Conservation (phyloP, 2,329 filamentous ascomycete species). For the Didymella keratinophila region DNA sequence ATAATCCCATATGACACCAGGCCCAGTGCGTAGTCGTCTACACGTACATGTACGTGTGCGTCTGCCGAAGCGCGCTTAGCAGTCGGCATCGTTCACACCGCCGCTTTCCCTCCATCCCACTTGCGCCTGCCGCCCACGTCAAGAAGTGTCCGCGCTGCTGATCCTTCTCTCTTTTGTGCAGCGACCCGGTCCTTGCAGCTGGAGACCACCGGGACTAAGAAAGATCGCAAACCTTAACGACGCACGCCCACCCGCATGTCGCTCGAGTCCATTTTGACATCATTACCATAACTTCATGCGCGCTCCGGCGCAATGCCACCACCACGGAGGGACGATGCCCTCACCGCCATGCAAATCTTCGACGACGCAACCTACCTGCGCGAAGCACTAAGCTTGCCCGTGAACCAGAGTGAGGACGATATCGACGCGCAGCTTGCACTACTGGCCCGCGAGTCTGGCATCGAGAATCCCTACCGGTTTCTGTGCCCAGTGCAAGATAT, state of each 20-base stretch:
- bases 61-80: constrained; percentile 23
- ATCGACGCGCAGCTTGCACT: constrained; percentile 41
- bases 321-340: constrained; percentile 35
- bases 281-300: constrained; percentile 40
- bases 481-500: constrained; percentile 35
- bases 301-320: constrained; percentile 45
- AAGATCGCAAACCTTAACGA: constrained; percentile 18
- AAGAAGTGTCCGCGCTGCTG: constrained; percentile 16
- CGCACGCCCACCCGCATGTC: constrained; percentile 31
- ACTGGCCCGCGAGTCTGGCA: constrained; percentile 41
- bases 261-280: constrained; percentile 30
- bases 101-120: constrained; percentile 21
- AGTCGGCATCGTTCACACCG: constrained; percentile 20
- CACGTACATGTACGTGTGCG: constrained; percentile 21
- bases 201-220: constrained; percentile 6
- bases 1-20: constrained; percentile 8
- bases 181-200: constrained; percentile 10
- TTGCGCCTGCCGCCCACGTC: constrained; percentile 17
- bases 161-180: constrained; percentile 16
- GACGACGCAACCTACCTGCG: constrained; percentile 43
- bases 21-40: constrained; percentile 16
- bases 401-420: constrained; percentile 41
- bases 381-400: constrained; percentile 42
- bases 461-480: constrained; percentile 45
- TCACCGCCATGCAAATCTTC: constrained; percentile 44